Base-by-base conservation (phyloP, 1,284 basidiomycete genomes). In the Trichosporon coremiiforme region DNA sequence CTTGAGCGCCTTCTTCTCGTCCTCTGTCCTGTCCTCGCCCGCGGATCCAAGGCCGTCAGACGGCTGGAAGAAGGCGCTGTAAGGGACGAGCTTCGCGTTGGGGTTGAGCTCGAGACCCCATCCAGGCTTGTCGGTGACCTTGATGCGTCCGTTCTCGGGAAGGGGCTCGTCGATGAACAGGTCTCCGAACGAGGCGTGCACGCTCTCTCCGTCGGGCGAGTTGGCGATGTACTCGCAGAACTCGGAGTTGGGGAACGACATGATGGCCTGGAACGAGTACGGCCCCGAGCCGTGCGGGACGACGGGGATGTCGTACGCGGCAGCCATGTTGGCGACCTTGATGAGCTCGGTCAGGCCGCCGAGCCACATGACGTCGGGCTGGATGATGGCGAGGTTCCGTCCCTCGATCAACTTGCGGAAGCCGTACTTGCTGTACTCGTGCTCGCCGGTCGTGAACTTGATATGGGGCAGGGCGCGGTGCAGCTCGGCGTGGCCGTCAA, bases 401-500 rank as follows among this genome's bases (percentile, higher is more conserved):
- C 82, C 76, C 76, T 86, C 86, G 71, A 87, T 86, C 33, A 87
- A 82, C 75, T 86, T 86, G 67, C 86, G 84, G 84, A 87, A 87
- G 6, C 86, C 86, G 73, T 86, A 86, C 75, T 84, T 84, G 20
- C 84, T 84, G 79, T 86, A 87, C 76, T 86, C 86, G 79, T 87
- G 86, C 80, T 87, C 87, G 67, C 86, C 87, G 2, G 87, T 87
- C 6, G 87, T 87, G 78, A 86, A 87, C 73, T 86, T 86, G 70
- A 86, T 75, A 38, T 84, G 82, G 2, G 86, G 87, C 22, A 86
- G 74, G 6, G 84, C 84, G 66, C 80, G 74, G 76, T 86, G 86
- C 70, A 86, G 83, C 69, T 83, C 77, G 64, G 74, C 75, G 71
- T 86, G 85, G 13, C 86, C 86, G 70, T 86, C 85, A 77, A 85